Base-by-base conservation (phyloP, 2,329 filamentous ascomycete species). In the Coniochaeta sp. region DNA sequence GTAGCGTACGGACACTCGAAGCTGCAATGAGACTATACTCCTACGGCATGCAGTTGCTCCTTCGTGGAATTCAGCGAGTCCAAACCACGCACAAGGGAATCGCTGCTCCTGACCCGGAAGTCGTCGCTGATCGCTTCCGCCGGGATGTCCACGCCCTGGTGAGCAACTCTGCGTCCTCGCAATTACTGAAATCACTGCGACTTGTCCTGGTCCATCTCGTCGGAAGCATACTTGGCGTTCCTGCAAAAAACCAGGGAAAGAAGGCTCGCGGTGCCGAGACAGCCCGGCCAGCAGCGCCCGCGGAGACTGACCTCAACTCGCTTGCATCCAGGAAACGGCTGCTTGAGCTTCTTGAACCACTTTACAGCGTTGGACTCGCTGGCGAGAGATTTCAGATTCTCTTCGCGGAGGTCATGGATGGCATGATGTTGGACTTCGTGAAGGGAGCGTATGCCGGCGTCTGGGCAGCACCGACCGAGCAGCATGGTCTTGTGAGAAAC, bases 401-500 rank as follows among this genome's bases (percentile, higher is more conserved):
- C 38, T 88, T 91, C 67, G 89, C 88, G 17, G 85, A 89, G 70
- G 80, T 89, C 28, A 87, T 91, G 79, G 81, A 91, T 68, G 74
- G 75, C 38, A 78, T 87, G 61, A 85, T 92, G 78, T 79, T 80
- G 50, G 76, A 81, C 14, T 89, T 87, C 65, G 82, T 92, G 44
- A 75, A 76, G 42, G 77, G 79, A 56, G 82, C 81, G 7, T 91
- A 86, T 67, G 78, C 84, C 60, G 83, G 87, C 2, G 79, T 86
- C 55, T 92, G 89, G 85, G 68, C 66, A n/a, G 62, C 68, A 4
- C 65, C 67, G 22, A 44, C 19, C n/a, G 65, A 70, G 63, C 68
- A 60, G 54, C 63, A 19, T 56, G 66, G 52, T 64, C 68, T 63
- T 65, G 28, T 28, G 34, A 52, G 34, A 52, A 62, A 26, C 16